These are phyloP conservation scores for Crithidia thermophila DNA, from an alignment of 208 protist species.

Conservation along the genomic window DNA sequence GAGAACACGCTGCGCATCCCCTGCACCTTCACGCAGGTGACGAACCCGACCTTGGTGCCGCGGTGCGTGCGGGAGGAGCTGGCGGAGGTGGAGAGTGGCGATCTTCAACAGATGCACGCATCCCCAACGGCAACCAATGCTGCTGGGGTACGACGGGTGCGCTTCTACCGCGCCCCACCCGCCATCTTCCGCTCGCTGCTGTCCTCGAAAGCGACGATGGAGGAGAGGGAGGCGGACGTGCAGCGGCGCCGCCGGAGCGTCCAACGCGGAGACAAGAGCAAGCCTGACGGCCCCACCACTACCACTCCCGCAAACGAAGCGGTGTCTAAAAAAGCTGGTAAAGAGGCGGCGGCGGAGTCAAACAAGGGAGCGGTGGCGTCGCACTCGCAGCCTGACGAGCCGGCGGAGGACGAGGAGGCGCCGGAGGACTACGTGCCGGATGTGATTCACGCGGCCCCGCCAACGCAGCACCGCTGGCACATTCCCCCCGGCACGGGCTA, in stretches of 20 bases:
- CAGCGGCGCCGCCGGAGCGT: background rate
- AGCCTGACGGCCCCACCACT: too few species aligned
- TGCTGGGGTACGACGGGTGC: slow-evolving; percentile 14
- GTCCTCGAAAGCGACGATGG: background rate
- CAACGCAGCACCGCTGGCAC: slow-evolving; percentile 22
- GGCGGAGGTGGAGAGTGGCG: slow-evolving; percentile 39
- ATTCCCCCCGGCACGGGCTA: slow-evolving; percentile 81
- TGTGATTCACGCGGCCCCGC: slow-evolving; percentile 39
- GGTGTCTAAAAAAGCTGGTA: background rate
- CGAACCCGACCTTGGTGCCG: slow-evolving; percentile 61
- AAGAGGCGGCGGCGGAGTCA: background rate
- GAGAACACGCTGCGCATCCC: slow-evolving; percentile 44
- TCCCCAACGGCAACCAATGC: too few species aligned
- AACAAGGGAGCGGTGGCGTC: background rate
- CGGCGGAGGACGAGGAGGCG: slow-evolving; percentile 33
- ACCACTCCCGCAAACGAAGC: too few species aligned
- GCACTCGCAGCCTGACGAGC: slow-evolving; percentile 5
- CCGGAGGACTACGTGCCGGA: slow-evolving; percentile 49
- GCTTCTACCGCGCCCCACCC: slow-evolving; percentile 9
- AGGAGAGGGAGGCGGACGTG: background rate
- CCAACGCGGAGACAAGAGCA: background rate
- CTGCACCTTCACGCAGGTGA: slow-evolving; percentile 74
- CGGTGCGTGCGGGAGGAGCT: slow-evolving; percentile 55
- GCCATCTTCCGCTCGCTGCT: slow-evolving; percentile 16
- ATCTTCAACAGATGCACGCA: too few species aligned